Evolutionary conservation across 352 stramenopile species (phyloP).

Genomic region (Phytophthora kernoviae): DNA sequence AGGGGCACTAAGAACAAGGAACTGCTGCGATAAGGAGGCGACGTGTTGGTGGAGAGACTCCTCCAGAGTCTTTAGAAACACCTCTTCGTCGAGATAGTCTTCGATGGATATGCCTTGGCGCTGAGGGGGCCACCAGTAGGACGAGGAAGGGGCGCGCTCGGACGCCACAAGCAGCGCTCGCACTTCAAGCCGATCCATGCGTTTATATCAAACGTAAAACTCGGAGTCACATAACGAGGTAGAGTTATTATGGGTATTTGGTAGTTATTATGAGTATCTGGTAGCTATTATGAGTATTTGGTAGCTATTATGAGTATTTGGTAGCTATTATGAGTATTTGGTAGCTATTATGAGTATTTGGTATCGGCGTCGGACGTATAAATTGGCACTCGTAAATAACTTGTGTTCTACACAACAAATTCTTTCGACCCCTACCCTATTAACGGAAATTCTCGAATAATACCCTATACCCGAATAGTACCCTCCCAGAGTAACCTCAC

Average conservation of each 20-base stretch:
- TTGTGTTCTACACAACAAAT: too few relatives aligned
- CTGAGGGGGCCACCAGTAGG: background rate
- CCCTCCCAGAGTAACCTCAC: background rate
- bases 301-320: too few relatives aligned
- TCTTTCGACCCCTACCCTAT: too few relatives aligned
- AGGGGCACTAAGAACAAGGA: slow-evolving; percentile 67
- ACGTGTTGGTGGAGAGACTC: slow-evolving; percentile 72
- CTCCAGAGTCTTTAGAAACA: slow-evolving; percentile 70
- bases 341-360: too few relatives aligned
- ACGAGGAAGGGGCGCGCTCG: background rate
- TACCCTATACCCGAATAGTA: slow-evolving; percentile 2
- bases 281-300: too few relatives aligned
- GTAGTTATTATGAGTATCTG: too few relatives aligned
- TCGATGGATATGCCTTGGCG: slow-evolving; percentile 52
- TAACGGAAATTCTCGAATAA: background rate
- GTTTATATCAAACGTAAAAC: too few relatives aligned
- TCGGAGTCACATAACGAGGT: too few relatives aligned
- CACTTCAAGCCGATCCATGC: slow-evolving; percentile 72
- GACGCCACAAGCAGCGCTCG: slow-evolving; percentile 38
- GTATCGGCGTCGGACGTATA: too few relatives aligned
- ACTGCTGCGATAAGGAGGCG: slow-evolving; percentile 45
- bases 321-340: too few relatives aligned
- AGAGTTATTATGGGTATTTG: too few relatives aligned
- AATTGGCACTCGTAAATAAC: too few relatives aligned
- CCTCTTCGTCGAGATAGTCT: slow-evolving; percentile 52